A percentile compares a stretch with the other conserved stretches of the same genome.
Evolutionary conservation across 2,329 filamentous ascomycete species (phyloP).

Genomic region (Aureobasidium vineae): DNA sequence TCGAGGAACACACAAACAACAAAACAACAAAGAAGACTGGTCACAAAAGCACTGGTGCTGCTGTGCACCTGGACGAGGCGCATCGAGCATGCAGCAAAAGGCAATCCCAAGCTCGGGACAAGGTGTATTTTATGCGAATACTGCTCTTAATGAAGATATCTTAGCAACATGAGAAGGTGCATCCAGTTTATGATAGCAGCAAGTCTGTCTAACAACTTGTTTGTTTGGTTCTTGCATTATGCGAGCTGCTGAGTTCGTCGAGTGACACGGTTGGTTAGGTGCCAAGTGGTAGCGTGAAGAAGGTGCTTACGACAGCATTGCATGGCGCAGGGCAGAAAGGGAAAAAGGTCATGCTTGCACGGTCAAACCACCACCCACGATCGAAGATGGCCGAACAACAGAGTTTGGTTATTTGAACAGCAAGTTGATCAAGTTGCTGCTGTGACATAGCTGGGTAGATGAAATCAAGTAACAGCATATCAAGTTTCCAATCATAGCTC

Average conservation of each 20-base stretch:
- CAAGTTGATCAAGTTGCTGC: neutral
- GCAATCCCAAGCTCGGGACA: too few relatives aligned
- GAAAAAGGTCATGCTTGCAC: conserved; percentile 8
- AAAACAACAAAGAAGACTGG: neutral
- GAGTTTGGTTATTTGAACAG: neutral
- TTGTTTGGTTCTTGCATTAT: too few relatives aligned
- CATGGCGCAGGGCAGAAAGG: neutral
- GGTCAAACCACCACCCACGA: neutral
- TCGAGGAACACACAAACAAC: neutral
- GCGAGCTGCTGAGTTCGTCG: neutral
- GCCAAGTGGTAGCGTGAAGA: neutral
- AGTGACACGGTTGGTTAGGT: neutral
- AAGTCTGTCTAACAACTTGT: neutral
- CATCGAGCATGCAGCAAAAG: neutral
- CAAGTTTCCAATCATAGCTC: neutral
- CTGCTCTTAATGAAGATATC: conserved; percentile 5
- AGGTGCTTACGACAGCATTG: conserved; percentile 12
- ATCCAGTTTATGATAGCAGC: neutral
- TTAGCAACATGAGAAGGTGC: neutral
- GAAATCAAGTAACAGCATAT: neutral
- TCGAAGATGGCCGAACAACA: neutral
- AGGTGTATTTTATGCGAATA: conserved; percentile 1
- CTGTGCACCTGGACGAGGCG: neutral
- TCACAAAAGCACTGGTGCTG: conserved; percentile 12
- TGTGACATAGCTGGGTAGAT: neutral